Evolutionary conservation across 192 early-diverging fungal species (phyloP).

Genomic region (Diversispora eburnea): DNA sequence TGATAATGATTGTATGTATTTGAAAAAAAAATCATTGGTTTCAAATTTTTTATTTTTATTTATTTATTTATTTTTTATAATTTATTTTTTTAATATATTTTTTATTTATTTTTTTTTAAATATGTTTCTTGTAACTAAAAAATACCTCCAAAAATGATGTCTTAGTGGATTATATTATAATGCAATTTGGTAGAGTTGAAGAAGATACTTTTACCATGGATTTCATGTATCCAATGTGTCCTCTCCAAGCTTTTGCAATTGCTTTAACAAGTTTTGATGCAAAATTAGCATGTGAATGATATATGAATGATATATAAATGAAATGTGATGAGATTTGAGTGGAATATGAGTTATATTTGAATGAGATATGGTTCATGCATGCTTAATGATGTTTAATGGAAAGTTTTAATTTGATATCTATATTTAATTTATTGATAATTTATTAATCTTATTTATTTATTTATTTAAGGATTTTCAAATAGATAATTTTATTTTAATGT

Average conservation of each 20-base stretch:
- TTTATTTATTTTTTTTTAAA: too few relatives aligned
- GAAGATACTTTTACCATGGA: conserved; percentile 85
- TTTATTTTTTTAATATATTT: neutral
- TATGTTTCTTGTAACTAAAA: too few relatives aligned
- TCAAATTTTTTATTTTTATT: neutral
- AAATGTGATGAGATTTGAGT: too few relatives aligned
- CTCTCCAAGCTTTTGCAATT: conserved; percentile 85
- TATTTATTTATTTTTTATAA: neutral
- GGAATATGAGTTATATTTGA: too few relatives aligned
- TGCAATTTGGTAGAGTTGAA: conserved; percentile 87
- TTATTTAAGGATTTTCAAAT: too few relatives aligned
- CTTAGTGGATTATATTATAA: conserved; percentile 83
- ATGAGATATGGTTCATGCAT: too few relatives aligned
- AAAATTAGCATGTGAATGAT: conserved; percentile 83
- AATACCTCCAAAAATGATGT: neutral
- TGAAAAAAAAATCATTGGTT: neutral
- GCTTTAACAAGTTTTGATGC: conserved; percentile 87
- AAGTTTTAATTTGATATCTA: too few relatives aligned
- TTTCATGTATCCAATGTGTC: conserved; percentile 85
- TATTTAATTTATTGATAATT: too few relatives aligned
- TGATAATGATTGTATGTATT: conserved; percentile 75
- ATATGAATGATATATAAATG: too few relatives aligned
- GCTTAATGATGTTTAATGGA: too few relatives aligned
- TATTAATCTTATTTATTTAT: too few relatives aligned
- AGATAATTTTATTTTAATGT: too few relatives aligned